Conservation (phyloP, 495 filamentous ascomycete species). For the Aspergillus nanangensis region DNA sequence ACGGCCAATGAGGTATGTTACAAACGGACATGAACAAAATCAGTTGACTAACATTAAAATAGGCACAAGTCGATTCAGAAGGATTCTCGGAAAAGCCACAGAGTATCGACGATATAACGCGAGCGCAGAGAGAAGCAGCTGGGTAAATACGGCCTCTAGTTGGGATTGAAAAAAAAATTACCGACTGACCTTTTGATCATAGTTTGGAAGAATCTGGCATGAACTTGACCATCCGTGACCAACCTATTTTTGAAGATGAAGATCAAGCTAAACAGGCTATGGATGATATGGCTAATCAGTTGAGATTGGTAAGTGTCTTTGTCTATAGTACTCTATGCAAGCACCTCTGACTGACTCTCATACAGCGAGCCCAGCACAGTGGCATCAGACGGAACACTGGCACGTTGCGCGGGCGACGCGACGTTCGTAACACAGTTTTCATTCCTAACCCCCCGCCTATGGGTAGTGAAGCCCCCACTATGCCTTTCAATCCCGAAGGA, state of each 20-base stretch:
- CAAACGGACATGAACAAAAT: background rate
- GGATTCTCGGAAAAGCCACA: slow-evolving; percentile 65
- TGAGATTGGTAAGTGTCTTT: slow-evolving; percentile 59
- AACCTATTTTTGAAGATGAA: slow-evolving; percentile 91
- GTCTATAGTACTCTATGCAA: too few species aligned
- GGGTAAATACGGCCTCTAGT: slow-evolving; percentile 27
- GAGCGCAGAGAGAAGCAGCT: slow-evolving; percentile 74
- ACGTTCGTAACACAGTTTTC: slow-evolving; percentile 86
- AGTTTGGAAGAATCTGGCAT: slow-evolving; percentile 67
- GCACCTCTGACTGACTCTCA: too few species aligned
- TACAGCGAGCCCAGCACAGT: slow-evolving; percentile 52
- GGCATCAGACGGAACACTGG: slow-evolving; percentile 61
- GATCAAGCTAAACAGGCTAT: slow-evolving; percentile 82
- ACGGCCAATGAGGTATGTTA: slow-evolving; percentile 21
- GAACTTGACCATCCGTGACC: slow-evolving; percentile 87
- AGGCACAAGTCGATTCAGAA: slow-evolving; percentile 52
- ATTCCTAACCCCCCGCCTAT: slow-evolving; percentile 50
- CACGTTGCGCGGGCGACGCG: slow-evolving; percentile 81
- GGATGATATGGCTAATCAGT: slow-evolving; percentile 84
- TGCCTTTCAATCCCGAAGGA: slow-evolving; percentile 15
- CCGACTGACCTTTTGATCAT: slow-evolving; percentile 17
- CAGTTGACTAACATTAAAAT: slow-evolving; percentile 4
- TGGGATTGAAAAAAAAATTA: background rate
- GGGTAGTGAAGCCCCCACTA: slow-evolving; percentile 26
- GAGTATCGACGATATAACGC: slow-evolving; percentile 73